phyloP scores from a whole-genome alignment of 176 grass and related monocot species.

The maize (Zea mays) region Zm-B73-REFERENCE-NAM-5.0 NC_050103.1:173194501-173195000 shows the following conservation, averaged over 20 bases:
- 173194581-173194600: constrained; percentile 14
- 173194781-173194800: background rate
- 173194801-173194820: background rate
- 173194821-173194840: background rate
- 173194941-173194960: constrained; percentile 69
- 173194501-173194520: constrained; percentile 95
- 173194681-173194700: constrained; percentile 92
- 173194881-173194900: background rate
- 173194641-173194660: constrained; percentile 99
- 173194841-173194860: background rate
- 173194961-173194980: constrained; percentile 79
- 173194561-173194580: background rate
- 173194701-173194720: constrained; percentile 76
- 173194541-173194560: constrained; percentile 33
- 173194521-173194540: constrained; percentile 89
- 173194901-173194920: constrained; percentile 35
- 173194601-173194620: constrained; percentile 10
- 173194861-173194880: background rate
- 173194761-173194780: constrained; percentile 6
- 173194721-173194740: constrained; percentile 16
- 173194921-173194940: constrained; percentile 95
- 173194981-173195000: constrained; percentile 48
- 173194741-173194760: background rate
- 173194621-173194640: constrained; percentile 66
- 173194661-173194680: constrained; percentile 87